Percentiles rank a stretch among this genome's conserved stretches.
These are phyloP conservation scores for Penicillium parvum DNA, from an alignment of 495 filamentous ascomycete species.

Conservation along the genomic window DNA sequence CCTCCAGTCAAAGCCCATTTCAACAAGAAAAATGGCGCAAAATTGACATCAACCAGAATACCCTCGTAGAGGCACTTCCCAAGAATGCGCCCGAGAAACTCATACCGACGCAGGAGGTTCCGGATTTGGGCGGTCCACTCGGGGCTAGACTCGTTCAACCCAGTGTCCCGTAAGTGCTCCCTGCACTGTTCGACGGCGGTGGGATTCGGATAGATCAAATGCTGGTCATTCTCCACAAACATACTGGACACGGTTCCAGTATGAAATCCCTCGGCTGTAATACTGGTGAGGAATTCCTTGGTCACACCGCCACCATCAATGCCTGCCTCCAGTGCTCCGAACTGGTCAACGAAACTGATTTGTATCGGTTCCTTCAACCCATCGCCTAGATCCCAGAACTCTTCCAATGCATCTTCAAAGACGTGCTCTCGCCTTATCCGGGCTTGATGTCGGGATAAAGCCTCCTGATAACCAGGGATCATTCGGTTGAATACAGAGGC, in stretches of 20 bases:
- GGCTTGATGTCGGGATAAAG: constrained; percentile 70
- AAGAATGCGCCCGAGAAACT: constrained; percentile 88
- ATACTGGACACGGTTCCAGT: constrained; percentile 49
- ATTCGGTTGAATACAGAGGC: constrained; percentile 49
- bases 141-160: constrained; percentile 46
- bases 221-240: constrained; percentile 85
- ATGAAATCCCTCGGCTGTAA: constrained; percentile 83
- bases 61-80: constrained; percentile 98
- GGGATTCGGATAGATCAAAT: constrained; percentile 87
- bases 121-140: constrained; percentile 56
- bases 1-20: constrained; percentile 85
- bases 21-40: constrained; percentile 92
- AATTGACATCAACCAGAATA: constrained; percentile 88
- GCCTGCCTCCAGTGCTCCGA: constrained; percentile 79
- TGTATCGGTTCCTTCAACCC: constrained; percentile 94
- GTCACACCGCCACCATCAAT: constrained; percentile 98
- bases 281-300: constrained; percentile 92
- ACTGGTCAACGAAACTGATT: constrained; percentile 94
- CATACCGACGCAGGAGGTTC: constrained; percentile 69
- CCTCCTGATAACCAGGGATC: constrained; percentile 39
- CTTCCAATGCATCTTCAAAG: constrained; percentile 79
- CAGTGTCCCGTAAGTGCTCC: constrained; percentile 51
- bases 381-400: constrained; percentile 78
- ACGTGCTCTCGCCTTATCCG: constrained; percentile 74
- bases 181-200: constrained; percentile 68